A percentile compares a stretch with the other conserved stretches of the same genome.
Conservation (phyloP, 2,329 filamentous ascomycete genomes). For the Capronia coronata region DNA sequence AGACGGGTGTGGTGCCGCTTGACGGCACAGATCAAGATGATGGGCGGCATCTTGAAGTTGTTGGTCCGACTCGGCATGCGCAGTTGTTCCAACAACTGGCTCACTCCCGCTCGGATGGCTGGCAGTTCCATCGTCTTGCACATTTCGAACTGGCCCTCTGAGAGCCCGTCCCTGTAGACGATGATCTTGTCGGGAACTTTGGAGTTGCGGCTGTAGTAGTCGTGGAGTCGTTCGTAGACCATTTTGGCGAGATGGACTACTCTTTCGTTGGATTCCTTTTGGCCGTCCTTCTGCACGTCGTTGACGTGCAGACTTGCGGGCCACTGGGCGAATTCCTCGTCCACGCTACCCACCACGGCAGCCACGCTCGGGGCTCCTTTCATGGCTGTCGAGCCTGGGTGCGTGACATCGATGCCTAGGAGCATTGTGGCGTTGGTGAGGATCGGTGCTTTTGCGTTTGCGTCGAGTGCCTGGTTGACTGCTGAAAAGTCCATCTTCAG, state of each 20-base stretch:
- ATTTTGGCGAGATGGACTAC: conserved; percentile 56
- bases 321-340: conserved; percentile 67
- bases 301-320: conserved; percentile 59
- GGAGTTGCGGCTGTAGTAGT: conserved; percentile 53
- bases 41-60: conserved; percentile 22
- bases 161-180: conserved; percentile 83
- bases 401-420: conserved; percentile 81
- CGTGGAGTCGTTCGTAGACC: conserved; percentile 56
- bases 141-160: conserved; percentile 69
- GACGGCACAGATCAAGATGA: conserved; percentile 71
- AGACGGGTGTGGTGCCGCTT: conserved; percentile 88
- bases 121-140: conserved; percentile 62
- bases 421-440: conserved; percentile 68
- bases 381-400: conserved; percentile 63
- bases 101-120: conserved; percentile 51
- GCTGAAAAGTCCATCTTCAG: conserved; percentile 61
- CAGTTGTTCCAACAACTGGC: too few relatives aligned
- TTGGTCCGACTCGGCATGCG: too few relatives aligned
- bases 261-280: conserved; percentile 62
- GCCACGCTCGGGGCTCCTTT: conserved; percentile 63
- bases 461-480: conserved; percentile 58
- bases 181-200: conserved; percentile 65
- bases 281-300: neutral
- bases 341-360: conserved; percentile 70
- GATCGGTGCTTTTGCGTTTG: conserved; percentile 52